Evolutionary conservation across 805 yeast genomes (phyloP).

Genomic region (Millerozyma miso): DNA sequence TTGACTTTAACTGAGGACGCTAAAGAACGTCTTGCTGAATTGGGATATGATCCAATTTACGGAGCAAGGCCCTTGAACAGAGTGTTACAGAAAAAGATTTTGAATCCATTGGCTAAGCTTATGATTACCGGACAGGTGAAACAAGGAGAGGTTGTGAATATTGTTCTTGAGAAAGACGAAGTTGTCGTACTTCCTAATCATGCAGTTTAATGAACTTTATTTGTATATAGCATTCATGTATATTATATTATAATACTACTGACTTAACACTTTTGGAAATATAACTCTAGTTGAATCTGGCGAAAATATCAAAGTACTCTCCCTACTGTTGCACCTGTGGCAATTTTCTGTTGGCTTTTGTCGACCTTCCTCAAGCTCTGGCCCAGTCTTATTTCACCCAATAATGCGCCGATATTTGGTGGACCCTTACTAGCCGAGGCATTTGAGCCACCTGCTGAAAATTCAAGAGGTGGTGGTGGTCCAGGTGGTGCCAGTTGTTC

Average conservation of each 20-base stretch:
- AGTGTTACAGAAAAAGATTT: constrained; percentile 72
- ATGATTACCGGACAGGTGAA: constrained; percentile 75
- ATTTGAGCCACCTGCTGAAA: constrained; percentile 16
- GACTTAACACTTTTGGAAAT: neutral
- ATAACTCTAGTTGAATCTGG: neutral
- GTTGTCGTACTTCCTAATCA: constrained; percentile 32
- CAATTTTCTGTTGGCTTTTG: constrained; percentile 43
- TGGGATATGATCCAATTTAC: constrained; percentile 87
- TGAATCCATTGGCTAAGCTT: constrained; percentile 82
- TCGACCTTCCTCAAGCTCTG: constrained; percentile 47
- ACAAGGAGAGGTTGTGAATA: constrained; percentile 30
- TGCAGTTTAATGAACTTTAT: constrained; percentile 9
- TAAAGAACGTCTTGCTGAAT: constrained; percentile 71
- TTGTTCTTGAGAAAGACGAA: constrained; percentile 21
- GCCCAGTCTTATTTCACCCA: constrained; percentile 58
- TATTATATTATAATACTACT: neutral
- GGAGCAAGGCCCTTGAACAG: constrained; percentile 97
- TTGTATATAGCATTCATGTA: constrained; percentile 1
- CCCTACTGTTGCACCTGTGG: constrained; percentile 47
- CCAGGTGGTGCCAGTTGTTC: constrained; percentile 18
- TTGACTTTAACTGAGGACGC: constrained; percentile 56
- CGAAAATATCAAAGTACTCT: constrained; percentile 30
- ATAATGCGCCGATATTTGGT: constrained; percentile 39
- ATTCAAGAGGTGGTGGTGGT: constrained; percentile 27
- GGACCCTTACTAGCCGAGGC: constrained; percentile 27